Evolutionary conservation across 139 green algal species (phyloP), one percentile per base, ranked within the genome.

Genomic region (Ostreobium quekettii): DNA sequence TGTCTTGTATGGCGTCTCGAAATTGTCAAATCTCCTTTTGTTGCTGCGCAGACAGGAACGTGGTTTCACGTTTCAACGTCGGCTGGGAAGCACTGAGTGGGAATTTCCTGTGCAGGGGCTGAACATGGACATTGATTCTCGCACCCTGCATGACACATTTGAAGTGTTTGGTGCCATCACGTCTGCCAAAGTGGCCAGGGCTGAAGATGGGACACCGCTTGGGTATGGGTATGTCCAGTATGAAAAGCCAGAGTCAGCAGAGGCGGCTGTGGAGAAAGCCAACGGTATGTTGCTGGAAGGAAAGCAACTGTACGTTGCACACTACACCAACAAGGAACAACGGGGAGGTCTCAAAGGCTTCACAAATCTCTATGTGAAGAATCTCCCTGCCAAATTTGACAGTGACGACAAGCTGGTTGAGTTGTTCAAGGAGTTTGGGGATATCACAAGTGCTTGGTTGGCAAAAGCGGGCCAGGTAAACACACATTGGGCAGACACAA

Each of bases 141-240:
- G 91, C 79, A 85, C 85, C 1, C 84, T 97, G 78, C 90, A 96
- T 73, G 91, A 97, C 80, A 96, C 89, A 39, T 96, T 97, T 75
- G 83, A 72, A 47, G 82, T 83, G 62, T 96, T 96, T 70, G 91
- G 91, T 73, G 80, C 81, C 70, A 96, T 97, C 73, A 81, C 95
- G 64, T 95, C 88, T 30, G 85, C 78, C 74, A 88, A 88, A 74
- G 81, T 89, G 19, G 81, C 79, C 56, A 85, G 61, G 4, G 82
- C 89, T 67, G 60, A 74, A 36, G 77, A 78, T 24, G 82, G 84
- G 62, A 60, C 80, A 47, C 90, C 84, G 72, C 89, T 91, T 71
- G 85, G 91, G 64, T 97, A 96, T 79, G 91, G 91, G 65, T 97
- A 96, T 74, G 90, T 97, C 46, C 91, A 97, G 76, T 97, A 88